A percentile compares a stretch with the other conserved stretches of the same genome.
Conservation (phyloP, 148 eudicot species). For the Fallopia convolvulus region DNA sequence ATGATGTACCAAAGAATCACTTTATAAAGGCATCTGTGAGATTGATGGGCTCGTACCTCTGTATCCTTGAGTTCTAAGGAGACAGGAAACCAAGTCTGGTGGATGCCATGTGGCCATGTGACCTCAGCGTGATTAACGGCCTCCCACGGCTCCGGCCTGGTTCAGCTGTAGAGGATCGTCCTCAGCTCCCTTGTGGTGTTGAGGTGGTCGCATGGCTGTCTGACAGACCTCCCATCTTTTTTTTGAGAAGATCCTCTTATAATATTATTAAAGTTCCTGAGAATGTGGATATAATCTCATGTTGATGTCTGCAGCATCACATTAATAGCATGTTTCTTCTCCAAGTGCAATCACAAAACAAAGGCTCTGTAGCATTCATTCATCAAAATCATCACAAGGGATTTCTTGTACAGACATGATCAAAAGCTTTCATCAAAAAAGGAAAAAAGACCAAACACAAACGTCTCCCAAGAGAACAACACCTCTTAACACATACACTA, state of each 20-base stretch:
- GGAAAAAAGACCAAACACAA: neutral
- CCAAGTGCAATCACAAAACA: neutral
- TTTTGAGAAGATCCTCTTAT: too few species aligned
- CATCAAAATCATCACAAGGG: neutral
- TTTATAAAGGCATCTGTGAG: neutral
- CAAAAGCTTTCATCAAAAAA: neutral
- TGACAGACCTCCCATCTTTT: neutral
- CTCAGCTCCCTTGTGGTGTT: neutral
- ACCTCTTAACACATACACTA: neutral
- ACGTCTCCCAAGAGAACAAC: neutral
- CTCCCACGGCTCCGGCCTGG: neutral
- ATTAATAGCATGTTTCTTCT: neutral
- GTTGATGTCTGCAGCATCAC: neutral
- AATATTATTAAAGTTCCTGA: too few species aligned
- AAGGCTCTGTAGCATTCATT: neutral
- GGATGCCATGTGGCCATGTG: neutral
- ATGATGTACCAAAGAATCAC: neutral
- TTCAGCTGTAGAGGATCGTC: constrained; percentile 7
- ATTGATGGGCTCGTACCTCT: neutral
- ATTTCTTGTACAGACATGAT: neutral
- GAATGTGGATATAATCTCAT: too few species aligned
- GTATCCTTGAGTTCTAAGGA: constrained; percentile 1
- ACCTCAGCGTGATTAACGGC: constrained; percentile 7
- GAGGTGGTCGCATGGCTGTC: constrained; percentile 10
- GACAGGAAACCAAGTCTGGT: constrained; percentile 13